Percentiles rank a stretch among this genome's conserved stretches.
phyloP scores from a whole-genome alignment of 2,329 filamentous ascomycete genomes.

The Tolypocladium ophioglossoides region DNA sequence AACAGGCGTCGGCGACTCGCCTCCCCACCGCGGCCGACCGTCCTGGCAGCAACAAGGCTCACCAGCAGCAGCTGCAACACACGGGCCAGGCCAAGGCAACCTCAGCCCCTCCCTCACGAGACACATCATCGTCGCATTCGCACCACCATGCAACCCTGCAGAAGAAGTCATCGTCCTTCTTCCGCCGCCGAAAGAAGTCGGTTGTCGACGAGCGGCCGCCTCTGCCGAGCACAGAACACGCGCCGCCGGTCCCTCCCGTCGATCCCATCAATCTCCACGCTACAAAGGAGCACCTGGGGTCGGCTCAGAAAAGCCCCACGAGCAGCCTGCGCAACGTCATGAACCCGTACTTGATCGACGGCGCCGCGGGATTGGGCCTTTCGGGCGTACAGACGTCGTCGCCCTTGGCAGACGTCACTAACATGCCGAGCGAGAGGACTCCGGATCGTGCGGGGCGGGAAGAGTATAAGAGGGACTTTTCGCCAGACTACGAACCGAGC shows the following conservation, averaged over 20 bases:
- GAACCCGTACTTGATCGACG: conserved; percentile 59
- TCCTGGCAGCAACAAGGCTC: conserved; percentile 22
- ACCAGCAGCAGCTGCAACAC: conserved; percentile 20
- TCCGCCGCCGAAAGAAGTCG: conserved; percentile 87
- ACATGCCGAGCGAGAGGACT: conserved; percentile 6
- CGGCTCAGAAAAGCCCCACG: conserved; percentile 45
- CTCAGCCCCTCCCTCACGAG: conserved; percentile 39
- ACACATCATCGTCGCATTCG: conserved; percentile 31
- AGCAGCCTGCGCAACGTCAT: conserved; percentile 80
- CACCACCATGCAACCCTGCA: conserved; percentile 49
- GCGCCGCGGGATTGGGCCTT: conserved; percentile 18
- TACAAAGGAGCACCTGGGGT: conserved; percentile 16
- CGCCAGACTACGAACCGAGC: conserved; percentile 64
- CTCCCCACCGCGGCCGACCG: conserved; percentile 20
- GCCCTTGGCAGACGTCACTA: conserved; percentile 15
- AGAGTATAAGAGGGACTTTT: conserved; percentile 50
- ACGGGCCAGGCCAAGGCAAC: conserved; percentile 26
- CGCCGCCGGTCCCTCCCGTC: conserved; percentile 26
- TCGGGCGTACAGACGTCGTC: conserved; percentile 7
- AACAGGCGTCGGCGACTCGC: conserved; percentile 2
- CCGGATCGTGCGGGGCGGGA: conserved; percentile 17
- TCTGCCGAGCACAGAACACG: conserved; percentile 36
- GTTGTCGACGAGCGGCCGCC: conserved; percentile 60
- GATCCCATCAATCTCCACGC: conserved; percentile 20
- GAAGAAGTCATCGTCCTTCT: conserved; percentile 93